These are phyloP conservation scores for Corylus americana DNA, from an alignment of 306 rosid genomes.

Conservation along the genomic window DNA sequence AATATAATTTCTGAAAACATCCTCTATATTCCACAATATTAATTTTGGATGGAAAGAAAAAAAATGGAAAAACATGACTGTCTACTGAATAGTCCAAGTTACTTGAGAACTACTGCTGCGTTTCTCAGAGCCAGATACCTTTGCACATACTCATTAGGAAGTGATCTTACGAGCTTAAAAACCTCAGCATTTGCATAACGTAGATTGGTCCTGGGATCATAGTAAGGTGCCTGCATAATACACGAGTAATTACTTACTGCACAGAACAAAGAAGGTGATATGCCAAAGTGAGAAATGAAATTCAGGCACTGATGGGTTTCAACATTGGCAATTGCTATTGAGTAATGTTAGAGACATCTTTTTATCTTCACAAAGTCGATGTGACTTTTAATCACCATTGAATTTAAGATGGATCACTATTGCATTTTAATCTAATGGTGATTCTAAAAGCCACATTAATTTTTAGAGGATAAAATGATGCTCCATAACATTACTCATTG, in stretches of 20 bases:
- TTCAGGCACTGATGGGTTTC: background rate
- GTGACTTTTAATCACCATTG: no score
- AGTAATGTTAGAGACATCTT: no score
- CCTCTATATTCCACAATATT: background rate
- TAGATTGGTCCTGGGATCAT: conserved; percentile 85
- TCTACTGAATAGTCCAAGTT: conserved; percentile 13
- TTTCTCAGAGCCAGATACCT: conserved; percentile 78
- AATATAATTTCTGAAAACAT: background rate
- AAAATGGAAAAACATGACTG: background rate
- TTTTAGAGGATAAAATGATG: no score
- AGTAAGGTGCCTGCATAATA: conserved; percentile 81
- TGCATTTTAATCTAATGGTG: no score
- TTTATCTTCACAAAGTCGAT: no score
- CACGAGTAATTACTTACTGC: conserved; percentile 12
- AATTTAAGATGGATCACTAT: no score
- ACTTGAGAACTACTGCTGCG: conserved; percentile 83
- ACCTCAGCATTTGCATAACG: conserved; percentile 81
- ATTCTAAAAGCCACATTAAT: no score
- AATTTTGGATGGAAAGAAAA: background rate
- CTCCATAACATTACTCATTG: background rate
- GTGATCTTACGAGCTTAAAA: conserved; percentile 75
- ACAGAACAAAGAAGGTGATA: conserved; percentile 7
- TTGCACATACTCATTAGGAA: conserved; percentile 89
- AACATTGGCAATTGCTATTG: background rate
- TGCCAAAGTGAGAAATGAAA: conserved; percentile 4